These are phyloP conservation scores for Begonia masoniana DNA, from an alignment of 306 rosid genomes.

Conservation along the genomic window DNA sequence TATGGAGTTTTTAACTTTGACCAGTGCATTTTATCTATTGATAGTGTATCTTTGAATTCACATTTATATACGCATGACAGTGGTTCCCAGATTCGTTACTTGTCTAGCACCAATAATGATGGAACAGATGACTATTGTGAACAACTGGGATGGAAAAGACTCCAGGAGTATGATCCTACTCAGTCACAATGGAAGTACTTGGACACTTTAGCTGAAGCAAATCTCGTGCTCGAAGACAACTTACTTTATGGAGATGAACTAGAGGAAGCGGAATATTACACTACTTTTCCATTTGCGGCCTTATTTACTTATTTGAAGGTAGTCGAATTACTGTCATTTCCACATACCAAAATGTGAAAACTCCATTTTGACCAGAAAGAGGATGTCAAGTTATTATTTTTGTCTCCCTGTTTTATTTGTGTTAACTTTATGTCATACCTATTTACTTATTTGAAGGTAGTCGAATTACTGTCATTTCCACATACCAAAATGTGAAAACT, in stretches of 20 bases:
- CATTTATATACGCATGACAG: slow-evolving; percentile 13
- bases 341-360: background rate
- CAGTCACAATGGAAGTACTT: slow-evolving; percentile 69
- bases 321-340: background rate
- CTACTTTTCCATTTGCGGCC: slow-evolving; percentile 89
- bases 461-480: no score
- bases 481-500: background rate
- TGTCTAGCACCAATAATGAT: slow-evolving; percentile 51
- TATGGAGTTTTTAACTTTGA: no score
- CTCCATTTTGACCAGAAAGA: background rate
- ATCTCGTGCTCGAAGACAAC: slow-evolving; percentile 25
- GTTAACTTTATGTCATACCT: background rate
- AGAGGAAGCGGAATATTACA: slow-evolving; percentile 73
- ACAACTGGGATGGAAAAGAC: slow-evolving; percentile 67
- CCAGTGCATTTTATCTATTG: no score
- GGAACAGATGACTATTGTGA: slow-evolving; percentile 72
- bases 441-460: slow-evolving; percentile 78
- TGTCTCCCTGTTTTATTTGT: no score
- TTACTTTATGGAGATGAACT: slow-evolving; percentile 46
- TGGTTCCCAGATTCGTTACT: slow-evolving; percentile 76
- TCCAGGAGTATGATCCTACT: slow-evolving; percentile 61
- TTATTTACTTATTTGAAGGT: slow-evolving; percentile 84
- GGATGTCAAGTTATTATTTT: no score
- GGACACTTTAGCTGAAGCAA: slow-evolving; percentile 52
- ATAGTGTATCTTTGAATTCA: no score